Evolutionary conservation across 257 asterid genomes (phyloP), one percentile per base, ranked within the genome.

Genomic region (Anisodus tanguticus): DNA sequence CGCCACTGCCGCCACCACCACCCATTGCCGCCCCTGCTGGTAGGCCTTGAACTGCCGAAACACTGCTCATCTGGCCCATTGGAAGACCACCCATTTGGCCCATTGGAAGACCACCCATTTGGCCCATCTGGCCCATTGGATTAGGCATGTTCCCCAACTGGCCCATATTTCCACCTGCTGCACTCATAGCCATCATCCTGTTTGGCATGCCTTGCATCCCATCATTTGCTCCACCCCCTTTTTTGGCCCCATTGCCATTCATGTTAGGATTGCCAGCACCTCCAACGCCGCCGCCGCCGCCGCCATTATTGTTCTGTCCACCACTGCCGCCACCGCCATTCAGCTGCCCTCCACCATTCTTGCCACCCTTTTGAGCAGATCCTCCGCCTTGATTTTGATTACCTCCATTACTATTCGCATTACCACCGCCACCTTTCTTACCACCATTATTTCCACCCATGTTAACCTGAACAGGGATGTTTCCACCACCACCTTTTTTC

Each of bases 151-250:
- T 82, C 35, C 93, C 92, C 87, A 87, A 80, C 57, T 83, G 94
- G 55, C 93, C 93, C 95, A 86, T 80, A 10, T 55, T 72, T 58
- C 84, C 87, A 60, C 90, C 94, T 82, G 88, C 87, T 80, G 88
- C 87, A 88, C 88, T 93, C 93, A 94, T 86, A 26, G 91, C 68
- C 97, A 95, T 92, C 98, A 94, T 67, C 66, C 63, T 91, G 90
- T 91, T 92, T 8, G 97, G 98, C 97, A 94, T 93, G 93, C 98
- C 97, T 16, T 86, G 91, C 59, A 87, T 86, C 88, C 93, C 97
- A 91, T 92, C 91, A 92, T 89, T 92, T 91, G 90, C 88, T 80
- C 95, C 97, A 85, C 92, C 94, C 58, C 91, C 95, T 84, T 88
- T 91, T 87, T 86, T 89, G 85, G 88, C 87, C 89, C 95, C 97